phyloP scores from a whole-genome alignment of 1,284 basidiomycete species.

The Paramarasmius palmivorus region DNA sequence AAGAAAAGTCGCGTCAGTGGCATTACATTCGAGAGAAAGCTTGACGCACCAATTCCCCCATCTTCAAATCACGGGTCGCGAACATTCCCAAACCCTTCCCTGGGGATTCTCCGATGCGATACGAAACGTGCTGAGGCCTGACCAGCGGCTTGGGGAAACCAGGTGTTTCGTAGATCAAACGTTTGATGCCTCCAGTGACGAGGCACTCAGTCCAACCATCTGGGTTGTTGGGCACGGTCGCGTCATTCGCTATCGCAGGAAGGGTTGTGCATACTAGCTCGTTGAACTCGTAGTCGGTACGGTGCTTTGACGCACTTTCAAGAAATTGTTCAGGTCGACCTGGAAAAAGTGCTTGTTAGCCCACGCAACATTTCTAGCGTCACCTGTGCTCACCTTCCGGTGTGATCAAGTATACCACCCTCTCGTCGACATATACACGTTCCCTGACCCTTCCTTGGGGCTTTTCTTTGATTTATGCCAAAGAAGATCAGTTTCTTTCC shows the following conservation, averaged over 20 bases:
- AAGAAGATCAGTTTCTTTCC: background rate
- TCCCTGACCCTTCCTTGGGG: background rate
- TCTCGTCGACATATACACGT: background rate
- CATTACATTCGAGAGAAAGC: background rate
- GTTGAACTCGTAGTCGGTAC: slow-evolving; percentile 8
- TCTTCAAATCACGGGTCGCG: slow-evolving; percentile 24
- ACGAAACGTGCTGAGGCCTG: slow-evolving; percentile 4
- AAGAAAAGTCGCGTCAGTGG: background rate
- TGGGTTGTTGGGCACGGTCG: slow-evolving; percentile 4
- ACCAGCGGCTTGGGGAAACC: slow-evolving; percentile 19
- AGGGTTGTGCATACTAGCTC: slow-evolving; percentile 5
- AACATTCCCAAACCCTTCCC: slow-evolving; percentile 25
- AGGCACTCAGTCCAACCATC: slow-evolving; percentile 26
- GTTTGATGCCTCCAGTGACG: slow-evolving; percentile 19
- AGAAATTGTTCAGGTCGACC: background rate
- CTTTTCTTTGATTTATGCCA: background rate
- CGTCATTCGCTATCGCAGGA: slow-evolving; percentile 2
- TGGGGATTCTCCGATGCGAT: slow-evolving; percentile 6
- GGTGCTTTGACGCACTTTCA: slow-evolving; percentile 1
- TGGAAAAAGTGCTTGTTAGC: background rate
- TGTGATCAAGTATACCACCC: background rate
- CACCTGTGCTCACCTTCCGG: background rate
- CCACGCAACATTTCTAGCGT: background rate
- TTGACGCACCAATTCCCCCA: slow-evolving; percentile 24
- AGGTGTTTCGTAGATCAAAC: slow-evolving; percentile 19